phyloP scores from a whole-genome alignment of 495 filamentous ascomycete genomes.

The Tuber borchii region DNA sequence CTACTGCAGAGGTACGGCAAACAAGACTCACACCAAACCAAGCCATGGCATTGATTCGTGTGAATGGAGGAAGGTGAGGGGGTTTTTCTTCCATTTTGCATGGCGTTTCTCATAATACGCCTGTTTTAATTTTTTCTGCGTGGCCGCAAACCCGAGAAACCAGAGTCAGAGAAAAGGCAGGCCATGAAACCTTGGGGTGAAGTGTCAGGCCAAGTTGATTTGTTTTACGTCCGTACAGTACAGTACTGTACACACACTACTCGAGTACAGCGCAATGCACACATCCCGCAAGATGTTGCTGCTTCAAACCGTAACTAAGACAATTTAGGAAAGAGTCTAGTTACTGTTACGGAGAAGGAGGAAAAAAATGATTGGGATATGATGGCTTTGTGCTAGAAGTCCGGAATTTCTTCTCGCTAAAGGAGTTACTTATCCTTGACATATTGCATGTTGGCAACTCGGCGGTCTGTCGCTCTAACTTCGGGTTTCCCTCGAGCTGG shows the following conservation, averaged over 20 bases:
- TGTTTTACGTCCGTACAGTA: neutral
- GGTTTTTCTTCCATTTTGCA: neutral
- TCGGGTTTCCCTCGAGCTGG: neutral
- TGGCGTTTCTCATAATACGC: neutral
- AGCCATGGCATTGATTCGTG: neutral
- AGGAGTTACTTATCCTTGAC: neutral
- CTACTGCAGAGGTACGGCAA: neutral
- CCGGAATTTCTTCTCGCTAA: neutral
- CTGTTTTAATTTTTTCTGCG: neutral
- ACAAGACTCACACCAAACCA: neutral
- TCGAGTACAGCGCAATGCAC: neutral
- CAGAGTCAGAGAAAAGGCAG: neutral
- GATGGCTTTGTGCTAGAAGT: neutral
- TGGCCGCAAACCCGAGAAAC: neutral
- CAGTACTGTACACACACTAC: no score
- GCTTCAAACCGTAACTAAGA: neutral
- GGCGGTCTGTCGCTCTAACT: neutral
- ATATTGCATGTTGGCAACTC: slow-evolving; percentile 2
- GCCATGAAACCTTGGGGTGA: neutral
- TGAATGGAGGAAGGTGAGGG: neutral
- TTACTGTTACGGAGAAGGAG: neutral
- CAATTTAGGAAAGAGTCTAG: neutral
- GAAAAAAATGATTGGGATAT: neutral
- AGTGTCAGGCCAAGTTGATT: neutral
- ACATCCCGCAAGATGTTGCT: neutral